These are phyloP conservation scores for Grosmannia huntii DNA, from an alignment of 2,329 filamentous ascomycete species.

Conservation along the genomic window DNA sequence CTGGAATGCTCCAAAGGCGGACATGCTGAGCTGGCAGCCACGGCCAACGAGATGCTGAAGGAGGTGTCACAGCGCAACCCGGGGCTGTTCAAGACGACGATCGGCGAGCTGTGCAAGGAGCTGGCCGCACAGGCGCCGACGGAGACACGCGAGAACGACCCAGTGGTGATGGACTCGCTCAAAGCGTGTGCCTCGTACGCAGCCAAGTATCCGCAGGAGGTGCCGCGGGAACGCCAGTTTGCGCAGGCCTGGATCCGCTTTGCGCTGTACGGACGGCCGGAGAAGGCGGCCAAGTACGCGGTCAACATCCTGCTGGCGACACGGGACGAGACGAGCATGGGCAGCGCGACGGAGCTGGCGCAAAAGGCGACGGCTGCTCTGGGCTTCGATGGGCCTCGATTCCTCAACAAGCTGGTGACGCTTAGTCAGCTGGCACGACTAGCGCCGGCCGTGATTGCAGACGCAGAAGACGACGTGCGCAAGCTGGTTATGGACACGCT, in stretches of 20 bases:
- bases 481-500: conserved; percentile 68
- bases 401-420: conserved; percentile 60
- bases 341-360: conserved; percentile 74
- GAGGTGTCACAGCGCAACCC: conserved; percentile 86
- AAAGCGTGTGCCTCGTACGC: conserved; percentile 92
- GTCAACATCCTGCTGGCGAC: conserved; percentile 78
- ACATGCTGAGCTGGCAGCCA: conserved; percentile 60
- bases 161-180: conserved; percentile 72
- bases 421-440: conserved; percentile 66
- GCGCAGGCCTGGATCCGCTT: conserved; percentile 70
- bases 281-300: conserved; percentile 82
- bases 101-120: conserved; percentile 80
- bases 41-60: conserved; percentile 79
- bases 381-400: conserved; percentile 58
- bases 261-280: conserved; percentile 67
- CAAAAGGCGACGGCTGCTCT: conserved; percentile 63
- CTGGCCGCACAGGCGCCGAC: conserved; percentile 71
- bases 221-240: conserved; percentile 72
- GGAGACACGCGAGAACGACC: conserved; percentile 52
- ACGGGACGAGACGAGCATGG: conserved; percentile 58
- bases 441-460: conserved; percentile 57
- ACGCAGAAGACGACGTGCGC: conserved; percentile 63
- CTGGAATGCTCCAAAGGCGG: conserved; percentile 79
- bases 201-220: conserved; percentile 69
- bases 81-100: conserved; percentile 82